Evolutionary conservation across 169 alveolate species (phyloP).

Genomic region (Plasmodium yoelii): DNA sequence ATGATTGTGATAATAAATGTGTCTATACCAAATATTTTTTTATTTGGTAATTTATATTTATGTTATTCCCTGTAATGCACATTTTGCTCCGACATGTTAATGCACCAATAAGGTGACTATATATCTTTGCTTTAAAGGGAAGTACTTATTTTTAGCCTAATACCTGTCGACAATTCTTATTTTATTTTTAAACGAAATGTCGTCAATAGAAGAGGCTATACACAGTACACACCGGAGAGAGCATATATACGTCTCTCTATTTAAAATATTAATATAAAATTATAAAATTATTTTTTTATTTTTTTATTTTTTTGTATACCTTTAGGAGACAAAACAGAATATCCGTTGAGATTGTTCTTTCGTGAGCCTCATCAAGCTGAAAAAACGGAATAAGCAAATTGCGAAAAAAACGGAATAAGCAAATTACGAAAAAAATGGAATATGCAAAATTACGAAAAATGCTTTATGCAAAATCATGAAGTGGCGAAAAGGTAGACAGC

Average conservation of each 20-base stretch:
- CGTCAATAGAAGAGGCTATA: slow-evolving; percentile 65
- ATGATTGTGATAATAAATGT: neutral
- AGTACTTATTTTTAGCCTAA: slow-evolving; percentile 82
- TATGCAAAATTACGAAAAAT: neutral
- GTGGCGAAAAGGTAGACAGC: neutral
- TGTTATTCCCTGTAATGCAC: too few species aligned
- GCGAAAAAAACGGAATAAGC: neutral
- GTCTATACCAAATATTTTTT: neutral
- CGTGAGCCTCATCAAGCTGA: slow-evolving; percentile 99
- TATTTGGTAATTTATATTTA: too few species aligned
- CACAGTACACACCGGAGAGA: neutral
- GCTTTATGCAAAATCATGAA: too few species aligned
- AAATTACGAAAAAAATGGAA: neutral
- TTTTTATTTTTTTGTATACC: slow-evolving; percentile 77
- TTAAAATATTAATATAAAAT: too few species aligned
- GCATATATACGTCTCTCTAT: neutral
- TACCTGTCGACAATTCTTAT: slow-evolving; percentile 88
- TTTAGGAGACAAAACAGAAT: slow-evolving; percentile 97
- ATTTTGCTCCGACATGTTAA: neutral
- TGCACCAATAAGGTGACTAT: neutral
- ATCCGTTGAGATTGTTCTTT: slow-evolving; percentile 99
- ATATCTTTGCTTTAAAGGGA: too few species aligned
- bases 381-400: neutral
- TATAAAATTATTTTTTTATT: neutral
- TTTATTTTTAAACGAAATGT: slow-evolving; percentile 18